These are phyloP conservation scores for Tuber microsphaerosporum DNA, from an alignment of 495 filamentous ascomycete genomes.

Conservation along the genomic window DNA sequence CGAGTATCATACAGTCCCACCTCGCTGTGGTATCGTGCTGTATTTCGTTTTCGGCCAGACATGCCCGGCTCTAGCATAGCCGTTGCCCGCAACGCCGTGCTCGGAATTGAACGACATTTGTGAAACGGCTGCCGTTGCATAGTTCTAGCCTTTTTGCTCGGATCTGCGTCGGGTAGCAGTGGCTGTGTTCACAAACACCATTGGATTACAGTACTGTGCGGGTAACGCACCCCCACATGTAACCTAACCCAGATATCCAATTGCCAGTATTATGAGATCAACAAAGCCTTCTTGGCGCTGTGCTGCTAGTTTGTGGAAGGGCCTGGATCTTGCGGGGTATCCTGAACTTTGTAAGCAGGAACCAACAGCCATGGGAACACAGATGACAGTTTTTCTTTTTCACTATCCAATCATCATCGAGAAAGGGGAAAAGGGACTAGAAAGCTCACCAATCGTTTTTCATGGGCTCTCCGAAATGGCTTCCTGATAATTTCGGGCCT, in stretches of 20 bases:
- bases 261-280: not conserved
- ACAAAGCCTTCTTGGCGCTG: not conserved
- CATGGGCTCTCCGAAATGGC: not conserved
- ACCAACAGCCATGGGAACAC: not conserved
- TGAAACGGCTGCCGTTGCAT: too few relatives aligned
- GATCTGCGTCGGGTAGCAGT: too few relatives aligned
- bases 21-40: too few relatives aligned
- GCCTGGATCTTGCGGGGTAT: slow-evolving; percentile 1
- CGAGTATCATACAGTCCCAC: too few relatives aligned
- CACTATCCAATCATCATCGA: not conserved
- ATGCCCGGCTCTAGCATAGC: not conserved
- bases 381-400: not conserved
- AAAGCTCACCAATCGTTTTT: not conserved
- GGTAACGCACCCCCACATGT: not conserved
- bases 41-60: not conserved
- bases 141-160: too few relatives aligned
- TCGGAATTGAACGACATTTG: too few relatives aligned
- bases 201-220: too few relatives aligned
- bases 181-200: too few relatives aligned
- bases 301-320: not conserved
- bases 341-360: not conserved
- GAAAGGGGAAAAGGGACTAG: not conserved
- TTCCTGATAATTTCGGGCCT: not conserved
- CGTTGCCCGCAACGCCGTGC: not conserved
- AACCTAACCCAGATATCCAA: not conserved